Evolutionary conservation across 495 filamentous ascomycete genomes (phyloP), one percentile per base, ranked within the genome.

Genomic region (Cudoniella acicularis): DNA sequence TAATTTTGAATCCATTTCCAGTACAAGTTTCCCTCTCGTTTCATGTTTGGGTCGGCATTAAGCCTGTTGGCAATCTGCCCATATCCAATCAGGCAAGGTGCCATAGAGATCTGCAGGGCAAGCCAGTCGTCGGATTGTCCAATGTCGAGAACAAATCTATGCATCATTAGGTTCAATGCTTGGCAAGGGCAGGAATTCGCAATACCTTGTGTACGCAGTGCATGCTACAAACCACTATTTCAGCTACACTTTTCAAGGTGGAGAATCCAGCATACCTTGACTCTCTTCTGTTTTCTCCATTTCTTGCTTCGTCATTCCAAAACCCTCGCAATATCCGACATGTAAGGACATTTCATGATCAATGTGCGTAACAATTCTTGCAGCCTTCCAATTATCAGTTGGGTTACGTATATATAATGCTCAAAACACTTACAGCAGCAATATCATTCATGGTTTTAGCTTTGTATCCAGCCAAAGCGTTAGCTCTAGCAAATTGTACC

Each of bases 1-100:
- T 96, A 96, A 60, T 88, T 93, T 69, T 90, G 73, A 48, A 97
- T 89, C 92, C 92, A 97, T 51, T 86, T 81, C 86, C 86, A 92
- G 73, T 92, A 97, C n/a, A 73, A 74, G 69, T 95, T 96, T 1
- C 81, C 86, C 47, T 87, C 77, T 48, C 71, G 69, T 52, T 83
- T 81, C 2, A 83, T 81, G 17, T 74, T 68, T 13, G 77, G 68
- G 54, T 87, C 79, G 10, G 73, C 71, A 61, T 85, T 75, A 0
- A 96, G 77, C 54, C 87, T 78, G 51, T 76, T 75, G 8, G 86
- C 92, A 63, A 93, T 88, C 11, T 77, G 79, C n/a, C 83, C 86
- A 67, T 97, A 97, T 52, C 92, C 92, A 22, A 96, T 79, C 40
- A 95, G 72, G 66, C 92, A 97, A 0, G 92, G 92, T 9, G 91